Percentiles rank a stretch among this genome's conserved stretches.
These are phyloP conservation scores for Acidiella bohemica DNA, from an alignment of 495 filamentous ascomycete species.

Conservation along the genomic window DNA sequence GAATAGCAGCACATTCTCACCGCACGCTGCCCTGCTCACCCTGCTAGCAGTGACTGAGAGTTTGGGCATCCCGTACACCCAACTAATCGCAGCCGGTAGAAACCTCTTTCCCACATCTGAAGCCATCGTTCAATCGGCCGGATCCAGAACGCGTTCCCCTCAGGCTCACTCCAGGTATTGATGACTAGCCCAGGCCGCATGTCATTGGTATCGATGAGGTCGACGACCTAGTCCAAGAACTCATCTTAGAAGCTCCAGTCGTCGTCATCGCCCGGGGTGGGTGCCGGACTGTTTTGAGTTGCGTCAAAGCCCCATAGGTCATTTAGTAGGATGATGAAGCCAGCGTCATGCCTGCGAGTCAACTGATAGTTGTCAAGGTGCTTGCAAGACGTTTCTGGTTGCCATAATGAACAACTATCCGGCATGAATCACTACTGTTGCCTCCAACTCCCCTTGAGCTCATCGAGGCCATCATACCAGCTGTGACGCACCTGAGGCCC, in stretches of 20 bases:
- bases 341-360: constrained; percentile 26
- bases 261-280: constrained; percentile 31
- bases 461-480: too few relatives aligned
- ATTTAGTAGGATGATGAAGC: constrained; percentile 32
- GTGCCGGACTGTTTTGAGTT: constrained; percentile 16
- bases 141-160: constrained; percentile 27
- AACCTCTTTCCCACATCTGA: constrained; percentile 23
- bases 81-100: constrained; percentile 24
- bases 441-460: too few relatives aligned
- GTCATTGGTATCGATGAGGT: constrained; percentile 26
- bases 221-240: constrained; percentile 25
- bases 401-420: not conserved
- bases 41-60: not conserved
- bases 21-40: not conserved
- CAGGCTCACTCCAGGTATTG: constrained; percentile 37
- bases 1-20: constrained; percentile 12
- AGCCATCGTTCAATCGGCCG: constrained; percentile 27
- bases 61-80: constrained; percentile 7
- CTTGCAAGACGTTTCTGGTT: constrained; percentile 30
- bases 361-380: constrained; percentile 31
- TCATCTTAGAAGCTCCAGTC: constrained; percentile 30
- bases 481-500: constrained; percentile 28
- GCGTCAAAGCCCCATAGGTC: constrained; percentile 34
- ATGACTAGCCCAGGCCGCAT: constrained; percentile 25
- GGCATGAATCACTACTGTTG: constrained; percentile 14